phyloP scores from a whole-genome alignment of 495 filamentous ascomycete genomes.

The Podospora sp. region DNA sequence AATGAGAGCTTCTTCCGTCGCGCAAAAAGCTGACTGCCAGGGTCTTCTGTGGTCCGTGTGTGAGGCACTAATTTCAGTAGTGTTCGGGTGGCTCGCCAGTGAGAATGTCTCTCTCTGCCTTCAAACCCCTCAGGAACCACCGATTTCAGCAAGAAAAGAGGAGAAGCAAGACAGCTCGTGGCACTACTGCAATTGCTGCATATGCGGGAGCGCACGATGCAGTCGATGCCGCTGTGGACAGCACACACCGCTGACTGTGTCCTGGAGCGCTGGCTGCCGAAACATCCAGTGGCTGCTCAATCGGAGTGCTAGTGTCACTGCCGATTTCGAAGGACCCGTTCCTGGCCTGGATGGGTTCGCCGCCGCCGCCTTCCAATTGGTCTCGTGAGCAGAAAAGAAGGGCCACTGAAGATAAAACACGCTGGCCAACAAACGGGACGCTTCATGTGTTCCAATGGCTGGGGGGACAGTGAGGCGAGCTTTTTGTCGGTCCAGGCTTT shows the following conservation, averaged over 20 bases:
- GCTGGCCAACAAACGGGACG: conserved; percentile 17
- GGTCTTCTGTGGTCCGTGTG: neutral
- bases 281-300: neutral
- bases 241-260: conserved; percentile 11
- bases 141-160: neutral
- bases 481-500: neutral
- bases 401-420: conserved; percentile 20
- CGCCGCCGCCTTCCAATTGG: conserved; percentile 3
- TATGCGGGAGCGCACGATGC: conserved; percentile 17
- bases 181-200: conserved; percentile 22
- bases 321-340: neutral
- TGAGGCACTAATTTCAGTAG: neutral
- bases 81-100: neutral
- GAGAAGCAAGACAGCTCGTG: conserved; percentile 6
- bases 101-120: neutral
- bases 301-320: neutral
- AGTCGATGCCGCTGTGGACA: conserved; percentile 11
- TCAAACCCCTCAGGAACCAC: conserved; percentile 1
- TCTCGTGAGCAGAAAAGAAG: neutral
- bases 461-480: conserved; percentile 13
- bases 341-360: conserved; percentile 6
- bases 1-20: neutral
- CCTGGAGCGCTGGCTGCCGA: neutral
- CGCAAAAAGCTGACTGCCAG: neutral
- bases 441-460: neutral